Conservation (phyloP, 768 basidiomycete species). For the Suillus placidus region DNA sequence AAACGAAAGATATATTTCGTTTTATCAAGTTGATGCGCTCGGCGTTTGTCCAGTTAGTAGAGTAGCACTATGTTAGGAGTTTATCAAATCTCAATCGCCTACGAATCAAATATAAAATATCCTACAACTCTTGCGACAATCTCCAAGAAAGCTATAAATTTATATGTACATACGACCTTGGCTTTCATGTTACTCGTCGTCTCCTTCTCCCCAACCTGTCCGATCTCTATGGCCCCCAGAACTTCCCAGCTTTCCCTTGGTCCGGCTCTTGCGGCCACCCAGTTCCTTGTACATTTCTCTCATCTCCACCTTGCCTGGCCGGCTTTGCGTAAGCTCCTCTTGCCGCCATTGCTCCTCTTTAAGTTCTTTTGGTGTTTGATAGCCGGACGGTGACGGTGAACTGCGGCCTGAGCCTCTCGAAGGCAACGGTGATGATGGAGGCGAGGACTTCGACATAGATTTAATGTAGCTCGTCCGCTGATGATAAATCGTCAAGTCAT, state of each 20-base stretch:
- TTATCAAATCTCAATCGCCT: neutral
- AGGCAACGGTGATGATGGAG: conserved; percentile 40
- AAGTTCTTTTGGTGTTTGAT: conserved; percentile 77
- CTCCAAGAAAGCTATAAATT: conserved; percentile 1
- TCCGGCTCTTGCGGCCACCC: conserved; percentile 78
- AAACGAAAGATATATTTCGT: conserved; percentile 63
- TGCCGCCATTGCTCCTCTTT: conserved; percentile 75
- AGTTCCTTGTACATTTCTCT: conserved; percentile 90
- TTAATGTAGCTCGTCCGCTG: conserved; percentile 56
- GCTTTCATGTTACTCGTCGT: conserved; percentile 16
- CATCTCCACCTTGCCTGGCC: conserved; percentile 82
- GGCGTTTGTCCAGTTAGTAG: conserved; percentile 45
- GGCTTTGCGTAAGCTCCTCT: conserved; percentile 48
- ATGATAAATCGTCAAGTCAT: conserved; percentile 6
- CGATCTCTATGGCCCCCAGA: conserved; percentile 67
- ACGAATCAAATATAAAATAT: neutral
- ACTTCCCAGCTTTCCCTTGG: conserved; percentile 75
- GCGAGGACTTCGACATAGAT: conserved; percentile 41
- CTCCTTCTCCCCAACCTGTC: conserved; percentile 69
- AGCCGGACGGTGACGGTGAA: conserved; percentile 57
- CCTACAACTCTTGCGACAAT: neutral
- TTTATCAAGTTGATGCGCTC: conserved; percentile 72
- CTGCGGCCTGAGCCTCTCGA: conserved; percentile 50
- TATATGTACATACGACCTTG: neutral
- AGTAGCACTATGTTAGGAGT: conserved; percentile 1